A percentile compares a stretch with the other conserved stretches of the same genome.
Evolutionary conservation across 495 filamentous ascomycete genomes (phyloP).

Genomic region (Barbatosphaeria neglecta): DNA sequence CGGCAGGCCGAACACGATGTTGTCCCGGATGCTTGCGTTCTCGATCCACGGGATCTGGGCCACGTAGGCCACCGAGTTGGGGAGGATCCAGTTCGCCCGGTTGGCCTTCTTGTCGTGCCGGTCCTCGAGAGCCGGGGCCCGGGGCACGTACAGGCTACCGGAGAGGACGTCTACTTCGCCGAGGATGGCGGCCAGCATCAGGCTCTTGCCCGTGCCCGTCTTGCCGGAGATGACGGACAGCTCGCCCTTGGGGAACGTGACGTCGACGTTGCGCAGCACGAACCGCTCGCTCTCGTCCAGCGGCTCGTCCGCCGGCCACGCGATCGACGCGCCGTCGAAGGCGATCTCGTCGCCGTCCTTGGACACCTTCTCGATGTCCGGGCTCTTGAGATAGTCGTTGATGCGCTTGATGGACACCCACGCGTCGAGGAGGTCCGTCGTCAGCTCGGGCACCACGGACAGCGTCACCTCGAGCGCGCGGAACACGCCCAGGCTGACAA

Average conservation of each 20-base stretch:
- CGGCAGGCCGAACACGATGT: slow-evolving; percentile 66
- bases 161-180: slow-evolving; percentile 50
- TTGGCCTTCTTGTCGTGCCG: slow-evolving; percentile 47
- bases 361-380: slow-evolving; percentile 51
- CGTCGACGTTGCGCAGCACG: slow-evolving; percentile 47
- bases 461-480: slow-evolving; percentile 57
- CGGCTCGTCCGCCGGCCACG: slow-evolving; percentile 57
- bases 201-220: slow-evolving; percentile 57
- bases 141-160: slow-evolving; percentile 41
- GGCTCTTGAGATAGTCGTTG: slow-evolving; percentile 53
- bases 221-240: slow-evolving; percentile 62
- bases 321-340: slow-evolving; percentile 58
- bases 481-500: slow-evolving; percentile 70
- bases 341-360: slow-evolving; percentile 45
- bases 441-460: slow-evolving; percentile 60
- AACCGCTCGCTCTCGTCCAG: slow-evolving; percentile 45
- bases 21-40: slow-evolving; percentile 64
- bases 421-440: slow-evolving; percentile 56
- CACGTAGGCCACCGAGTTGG: slow-evolving; percentile 60
- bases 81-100: slow-evolving; percentile 58
- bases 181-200: slow-evolving; percentile 52
- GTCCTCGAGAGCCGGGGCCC: slow-evolving; percentile 27
- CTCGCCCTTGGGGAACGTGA: slow-evolving; percentile 53
- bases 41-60: slow-evolving; percentile 82
- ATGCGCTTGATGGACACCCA: slow-evolving; percentile 66